Evolutionary conservation across 2,329 filamentous ascomycete genomes (phyloP).

Genomic region (Calonectria fujianensis): DNA sequence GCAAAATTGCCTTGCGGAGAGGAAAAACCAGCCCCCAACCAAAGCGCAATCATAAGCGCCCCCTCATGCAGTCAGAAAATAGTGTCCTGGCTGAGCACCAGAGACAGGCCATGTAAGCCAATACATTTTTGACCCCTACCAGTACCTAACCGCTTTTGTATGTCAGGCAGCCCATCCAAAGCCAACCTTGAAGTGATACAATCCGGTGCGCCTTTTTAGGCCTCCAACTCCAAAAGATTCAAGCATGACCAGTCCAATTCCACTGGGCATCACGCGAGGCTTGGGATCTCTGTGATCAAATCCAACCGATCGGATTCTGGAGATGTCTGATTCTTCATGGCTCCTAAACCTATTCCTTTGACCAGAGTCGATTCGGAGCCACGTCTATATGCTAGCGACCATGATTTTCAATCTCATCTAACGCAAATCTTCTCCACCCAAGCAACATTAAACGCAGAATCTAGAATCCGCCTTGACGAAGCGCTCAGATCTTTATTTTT

Average conservation of each 20-base stretch:
- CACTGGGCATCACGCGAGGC: too few relatives aligned
- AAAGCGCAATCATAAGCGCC: not conserved
- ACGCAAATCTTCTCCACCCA: not conserved
- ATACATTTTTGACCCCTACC: not conserved
- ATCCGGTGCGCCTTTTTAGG: not conserved
- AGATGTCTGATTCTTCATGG: not conserved
- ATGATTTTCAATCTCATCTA: not conserved
- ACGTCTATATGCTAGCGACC: accelerated
- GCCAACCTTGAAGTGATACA: not conserved
- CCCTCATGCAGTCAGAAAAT: not conserved
- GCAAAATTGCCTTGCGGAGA: not conserved
- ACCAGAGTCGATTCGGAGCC: too few relatives aligned
- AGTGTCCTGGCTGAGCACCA: not conserved
- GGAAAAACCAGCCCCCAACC: not conserved
- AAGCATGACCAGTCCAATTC: too few relatives aligned
- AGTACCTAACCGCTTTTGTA: not conserved
- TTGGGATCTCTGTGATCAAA: not conserved
- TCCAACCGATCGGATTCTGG: not conserved
- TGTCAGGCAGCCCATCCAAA: not conserved
- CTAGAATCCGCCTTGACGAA: not conserved
- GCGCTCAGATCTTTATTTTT: not conserved
- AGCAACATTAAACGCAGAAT: too few relatives aligned
- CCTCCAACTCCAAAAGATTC: too few relatives aligned
- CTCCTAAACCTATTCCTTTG: not conserved
- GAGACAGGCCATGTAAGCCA: not conserved